Base-by-base conservation (phyloP, 2,329 filamentous ascomycete species). In the Penicillium sp. region DNA sequence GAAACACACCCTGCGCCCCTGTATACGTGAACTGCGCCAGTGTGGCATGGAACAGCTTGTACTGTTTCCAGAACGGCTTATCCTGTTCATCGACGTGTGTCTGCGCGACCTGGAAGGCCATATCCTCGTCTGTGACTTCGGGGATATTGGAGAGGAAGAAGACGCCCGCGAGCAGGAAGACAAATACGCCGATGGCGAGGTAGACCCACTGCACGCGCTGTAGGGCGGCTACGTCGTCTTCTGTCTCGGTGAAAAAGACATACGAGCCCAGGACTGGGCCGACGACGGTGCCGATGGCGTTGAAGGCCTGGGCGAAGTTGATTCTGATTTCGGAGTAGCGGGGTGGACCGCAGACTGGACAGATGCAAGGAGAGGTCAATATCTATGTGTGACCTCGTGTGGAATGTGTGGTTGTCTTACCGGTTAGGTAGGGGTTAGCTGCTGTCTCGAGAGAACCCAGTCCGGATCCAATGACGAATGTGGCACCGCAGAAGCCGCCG, bases 1-100 rank as follows among this genome's bases (percentile, higher is more conserved):
- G 5, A 35, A 12, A 56, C 52, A 17, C 48, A 67, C 77, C 82
- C 61, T 95, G 88, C 0, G 85, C 81, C 42, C 87, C 87, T 0
- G 87, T 84, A 65, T 91, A 93, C 64, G 82, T 87, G 68, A 90
- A 90, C 57, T 91, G 86, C 0, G 85, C 83, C 57, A 83, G 79
- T 0, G 84, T 79, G 12, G 84, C 87, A 60, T 88, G 84, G 74
- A 89, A 88, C 3, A 90, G 75, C 22, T 81, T 80, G 66, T 85
- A 88, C 59, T 88, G 84, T 68, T 85, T 85, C 59, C 73, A 70
- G 56, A 88, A 78, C 0, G 84, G 82, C 63, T 80, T 77, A 28
- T 64, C 58, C 56, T 82, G 76, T 51, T 78, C 77, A 41, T 75
- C 75, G 9, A 76, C 75, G 49, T 79, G 75, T 64, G 69, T 71